Base-by-base conservation (phyloP, 768 basidiomycete genomes). In the Mrakia blollopis region DNA sequence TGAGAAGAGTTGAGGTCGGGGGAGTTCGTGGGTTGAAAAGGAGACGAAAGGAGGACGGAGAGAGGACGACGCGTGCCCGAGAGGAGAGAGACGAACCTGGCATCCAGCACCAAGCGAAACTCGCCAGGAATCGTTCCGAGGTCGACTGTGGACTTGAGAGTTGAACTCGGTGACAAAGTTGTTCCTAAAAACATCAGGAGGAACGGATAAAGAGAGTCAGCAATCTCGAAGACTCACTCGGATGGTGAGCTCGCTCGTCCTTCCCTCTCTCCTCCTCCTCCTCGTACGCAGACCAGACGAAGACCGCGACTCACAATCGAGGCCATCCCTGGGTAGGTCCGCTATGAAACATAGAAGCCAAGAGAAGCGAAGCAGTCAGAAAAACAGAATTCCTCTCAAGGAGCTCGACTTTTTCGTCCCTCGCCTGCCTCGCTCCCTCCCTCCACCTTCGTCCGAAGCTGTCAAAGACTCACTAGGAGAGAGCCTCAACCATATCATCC, bases 71-170 rank as follows among this genome's bases (percentile, higher is more conserved):
- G 44, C 44, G 44, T 44, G 44, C 44, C 14, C 14, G 2, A 11
- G 39, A 41, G 39, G 14, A 44, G 44, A 57, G 28, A 57, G 52
- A 57, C 57, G 28, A n/a, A 57, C 57, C 57, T 97, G 95, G 62
- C 92, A 92, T 16, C 95, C 95, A 57, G 87, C 86, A 1, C 94
- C 93, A 14, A 97, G 85, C 60, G 88, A 89, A 14, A 94, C 82
- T 61, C 86, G 85, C 94, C 94, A 98, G 9, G 75, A 75, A 10
- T 71, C 61, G 10, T 89, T 90, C 69, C 76, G 69, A 54, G 76
- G 63, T 54, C 76, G 73, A 35, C 72, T 67, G 75, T 80, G 79
- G 4, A 79, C 73, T 9, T 74, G 57, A 7, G 78, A 67, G n/a
- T 77, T 76, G 71, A 80, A 79, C 50, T 79, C 73, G 28, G 74